Evolutionary conservation across 1,284 basidiomycete species (phyloP).

Genomic region (Stygiomarasmius scandens): DNA sequence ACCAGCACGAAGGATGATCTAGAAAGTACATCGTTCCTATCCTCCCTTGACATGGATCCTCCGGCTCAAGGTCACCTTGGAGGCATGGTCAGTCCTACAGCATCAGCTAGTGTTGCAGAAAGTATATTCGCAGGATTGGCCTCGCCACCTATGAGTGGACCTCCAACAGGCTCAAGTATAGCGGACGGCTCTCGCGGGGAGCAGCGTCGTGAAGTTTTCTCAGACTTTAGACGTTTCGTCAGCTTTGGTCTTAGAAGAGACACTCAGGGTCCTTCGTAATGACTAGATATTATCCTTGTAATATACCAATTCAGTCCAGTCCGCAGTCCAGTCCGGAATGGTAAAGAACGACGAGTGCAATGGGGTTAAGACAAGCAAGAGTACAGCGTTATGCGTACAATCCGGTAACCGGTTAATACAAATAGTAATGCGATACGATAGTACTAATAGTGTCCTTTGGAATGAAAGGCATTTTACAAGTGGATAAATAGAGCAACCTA

Average conservation of each 20-base stretch:
- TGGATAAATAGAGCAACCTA: neutral
- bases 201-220: slow-evolving; percentile 77
- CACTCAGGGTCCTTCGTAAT: slow-evolving; percentile 43
- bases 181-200: slow-evolving; percentile 44
- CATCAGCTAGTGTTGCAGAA: slow-evolving; percentile 51
- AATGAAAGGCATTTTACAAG: no score
- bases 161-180: slow-evolving; percentile 52
- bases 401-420: neutral
- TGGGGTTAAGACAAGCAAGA: neutral
- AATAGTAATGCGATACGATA: no score
- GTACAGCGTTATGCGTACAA: neutral
- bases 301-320: no score
- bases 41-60: slow-evolving; percentile 93
- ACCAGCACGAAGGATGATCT: slow-evolving; percentile 89
- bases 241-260: slow-evolving; percentile 83
- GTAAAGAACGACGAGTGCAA: neutral
- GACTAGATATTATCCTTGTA: no score
- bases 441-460: no score
- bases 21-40: slow-evolving; percentile 87
- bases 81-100: slow-evolving; percentile 60
- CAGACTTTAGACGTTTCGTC: slow-evolving; percentile 83
- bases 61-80: slow-evolving; percentile 42
- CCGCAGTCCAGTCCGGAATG: neutral
- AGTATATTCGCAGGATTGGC: slow-evolving; percentile 59
- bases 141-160: slow-evolving; percentile 59